phyloP scores from a whole-genome alignment of 768 basidiomycete genomes.

The Kockovaella imperatae region DNA sequence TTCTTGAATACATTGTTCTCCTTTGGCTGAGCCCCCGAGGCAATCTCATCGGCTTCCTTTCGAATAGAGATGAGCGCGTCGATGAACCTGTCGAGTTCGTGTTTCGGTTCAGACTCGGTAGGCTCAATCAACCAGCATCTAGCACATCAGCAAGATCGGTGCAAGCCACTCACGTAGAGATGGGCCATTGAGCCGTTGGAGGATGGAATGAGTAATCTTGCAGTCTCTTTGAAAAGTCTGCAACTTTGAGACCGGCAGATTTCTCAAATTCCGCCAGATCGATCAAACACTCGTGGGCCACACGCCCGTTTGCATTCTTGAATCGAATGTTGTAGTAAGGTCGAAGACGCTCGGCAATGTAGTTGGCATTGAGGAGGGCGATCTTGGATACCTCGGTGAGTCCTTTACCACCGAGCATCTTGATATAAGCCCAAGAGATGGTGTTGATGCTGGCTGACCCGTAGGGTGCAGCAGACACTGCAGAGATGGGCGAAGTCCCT shows the following conservation, averaged over 20 bases:
- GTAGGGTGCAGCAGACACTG: slow-evolving; percentile 85
- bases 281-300: slow-evolving; percentile 92
- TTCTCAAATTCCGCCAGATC: slow-evolving; percentile 95
- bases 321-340: slow-evolving; percentile 78
- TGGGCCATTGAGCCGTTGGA: slow-evolving; percentile 99
- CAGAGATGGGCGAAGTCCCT: slow-evolving; percentile 65
- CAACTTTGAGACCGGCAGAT: slow-evolving; percentile 73
- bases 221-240: slow-evolving; percentile 91
- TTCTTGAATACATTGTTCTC: slow-evolving; percentile 90
- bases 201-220: slow-evolving; percentile 50
- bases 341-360: slow-evolving; percentile 82
- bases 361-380: slow-evolving; percentile 91
- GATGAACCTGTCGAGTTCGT: slow-evolving; percentile 92
- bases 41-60: slow-evolving; percentile 78
- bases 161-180: slow-evolving; percentile 65
- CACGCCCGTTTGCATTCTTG: slow-evolving; percentile 81
- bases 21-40: slow-evolving; percentile 75
- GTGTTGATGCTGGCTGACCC: slow-evolving; percentile 91
- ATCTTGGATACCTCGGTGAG: slow-evolving; percentile 75
- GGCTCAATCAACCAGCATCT: slow-evolving; percentile 68
- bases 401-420: slow-evolving; percentile 95
- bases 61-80: slow-evolving; percentile 98
- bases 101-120: slow-evolving; percentile 87
- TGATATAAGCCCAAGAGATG: slow-evolving; percentile 99
- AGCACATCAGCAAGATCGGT: slow-evolving; percentile 37